These are phyloP conservation scores for Mayamaea pseudoterrestris DNA, from an alignment of 108 stramenopile genomes.

Conservation along the genomic window DNA sequence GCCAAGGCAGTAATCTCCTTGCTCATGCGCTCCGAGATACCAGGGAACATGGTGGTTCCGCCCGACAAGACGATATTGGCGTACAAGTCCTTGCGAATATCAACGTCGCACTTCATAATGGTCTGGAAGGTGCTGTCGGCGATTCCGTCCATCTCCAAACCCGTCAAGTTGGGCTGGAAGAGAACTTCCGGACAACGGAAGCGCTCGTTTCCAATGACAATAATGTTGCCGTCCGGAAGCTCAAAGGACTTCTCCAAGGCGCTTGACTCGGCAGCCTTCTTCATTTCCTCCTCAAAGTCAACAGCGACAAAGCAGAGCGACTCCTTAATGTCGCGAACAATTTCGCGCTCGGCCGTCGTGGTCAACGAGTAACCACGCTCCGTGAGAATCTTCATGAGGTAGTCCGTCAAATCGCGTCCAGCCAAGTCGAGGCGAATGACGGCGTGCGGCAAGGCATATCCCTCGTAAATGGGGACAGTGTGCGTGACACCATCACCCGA, in stretches of 20 bases:
- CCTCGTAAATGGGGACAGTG: constrained; percentile 95
- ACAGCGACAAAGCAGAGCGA: constrained; percentile 84
- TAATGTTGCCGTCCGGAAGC: constrained; percentile 90
- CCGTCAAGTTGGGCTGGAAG: constrained; percentile 94
- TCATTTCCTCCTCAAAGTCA: constrained; percentile 89
- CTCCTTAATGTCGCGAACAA: constrained; percentile 92
- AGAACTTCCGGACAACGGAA: constrained; percentile 92
- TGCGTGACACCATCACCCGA: constrained; percentile 91
- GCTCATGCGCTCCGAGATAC: constrained; percentile 98
- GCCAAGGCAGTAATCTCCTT: constrained; percentile 97
- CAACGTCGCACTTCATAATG: constrained; percentile 99
- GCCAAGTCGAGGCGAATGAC: constrained; percentile 89
- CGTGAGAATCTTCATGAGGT: constrained; percentile 90
- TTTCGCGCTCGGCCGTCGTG: constrained; percentile 90
- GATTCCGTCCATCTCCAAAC: constrained; percentile 95
- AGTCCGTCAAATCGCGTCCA: constrained; percentile 90
- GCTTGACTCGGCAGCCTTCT: constrained; percentile 86
- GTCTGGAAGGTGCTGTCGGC: constrained; percentile 98
- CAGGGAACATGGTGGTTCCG: constrained; percentile 98
- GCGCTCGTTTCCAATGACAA: constrained; percentile 88
- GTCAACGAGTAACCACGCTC: constrained; percentile 91
- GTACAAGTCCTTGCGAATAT: constrained; percentile 95
- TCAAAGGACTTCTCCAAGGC: constrained; percentile 90
- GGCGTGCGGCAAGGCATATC: constrained; percentile 93
- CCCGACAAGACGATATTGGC: constrained; percentile 91